Base-by-base conservation (phyloP, 2,329 filamentous ascomycete genomes). In the Incumbomyces delicatus region DNA sequence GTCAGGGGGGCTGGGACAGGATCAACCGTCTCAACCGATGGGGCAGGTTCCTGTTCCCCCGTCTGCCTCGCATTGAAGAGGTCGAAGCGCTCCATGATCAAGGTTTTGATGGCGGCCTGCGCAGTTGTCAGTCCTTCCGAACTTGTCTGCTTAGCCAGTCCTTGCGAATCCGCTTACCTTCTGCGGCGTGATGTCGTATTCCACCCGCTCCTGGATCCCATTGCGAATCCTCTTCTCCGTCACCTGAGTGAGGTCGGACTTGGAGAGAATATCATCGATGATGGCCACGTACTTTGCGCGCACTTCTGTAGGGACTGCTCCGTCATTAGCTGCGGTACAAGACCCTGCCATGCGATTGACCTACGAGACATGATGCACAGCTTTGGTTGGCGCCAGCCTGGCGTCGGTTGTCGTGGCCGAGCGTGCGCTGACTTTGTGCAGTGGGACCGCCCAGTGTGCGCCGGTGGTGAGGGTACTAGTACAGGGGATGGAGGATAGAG, bases 81-180 rank as follows among this genome's bases (percentile, higher is more conserved):
- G 58, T 88, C 84, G 63, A 88, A 88, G 14, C 84, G 80, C 55
- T 78, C 74, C 66, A 83, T 81, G 46, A 88, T 87, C 41, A 88
- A 71, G 43, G 70, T 70, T 61, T 86, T 86, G 64, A 87, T 82
- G 12, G 79, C 78, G 60, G 74, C 70, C 83, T 87, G 45, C 22
- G 22, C 22, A 27, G 8, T 44, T 11, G 20, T 37, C 17, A 36
- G 33, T 43, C 22, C 4, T 3, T 10, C 36, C 36, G 34, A 10
- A 30, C 39, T 49, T 38, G 17, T 11, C 2, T 17, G 34, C 8
- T 14, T n/a, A n/a, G n/a, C n/a, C n/a, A n/a, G n/a, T 35, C 31
- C 16, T 12, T n/a, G 12, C 2, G 22, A 10, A 45, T 36, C 31
- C 48, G 53, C 60, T 44, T 60, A 80, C 79, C 72, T 83, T 83